These are phyloP conservation scores for Pseudocercospora eumusae DNA, from an alignment of 2,329 filamentous ascomycete genomes.

Conservation along the genomic window DNA sequence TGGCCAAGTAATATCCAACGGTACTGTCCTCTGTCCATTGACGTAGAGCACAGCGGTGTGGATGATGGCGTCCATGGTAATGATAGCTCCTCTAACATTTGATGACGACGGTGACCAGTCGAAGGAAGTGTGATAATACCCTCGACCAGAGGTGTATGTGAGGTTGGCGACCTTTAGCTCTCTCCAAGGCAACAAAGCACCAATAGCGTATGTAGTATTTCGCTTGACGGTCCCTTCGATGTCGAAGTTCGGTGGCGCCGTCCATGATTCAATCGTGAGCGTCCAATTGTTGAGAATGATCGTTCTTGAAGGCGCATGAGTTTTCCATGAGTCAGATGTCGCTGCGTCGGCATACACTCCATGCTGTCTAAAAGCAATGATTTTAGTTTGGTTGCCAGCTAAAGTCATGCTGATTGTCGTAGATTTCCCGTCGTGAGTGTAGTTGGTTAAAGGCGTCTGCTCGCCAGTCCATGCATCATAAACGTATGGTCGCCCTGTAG, in stretches of 20 bases:
- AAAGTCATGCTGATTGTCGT: conserved; percentile 43
- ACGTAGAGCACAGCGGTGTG: conserved; percentile 18
- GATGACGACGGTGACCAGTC: background rate
- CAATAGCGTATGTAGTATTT: conserved; percentile 13
- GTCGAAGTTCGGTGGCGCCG: conserved; percentile 7
- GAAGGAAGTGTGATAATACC: conserved; percentile 16
- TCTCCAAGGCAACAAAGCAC: conserved; percentile 12
- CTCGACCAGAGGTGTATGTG: conserved; percentile 10
- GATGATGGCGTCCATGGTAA: conserved; percentile 14
- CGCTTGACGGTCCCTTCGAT: conserved; percentile 16
- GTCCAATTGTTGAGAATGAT: conserved; percentile 14
- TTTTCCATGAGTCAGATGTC: background rate
- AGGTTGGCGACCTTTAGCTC: conserved; percentile 9
- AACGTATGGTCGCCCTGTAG: conserved; percentile 40
- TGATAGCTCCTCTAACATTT: background rate
- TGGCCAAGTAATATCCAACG: conserved; percentile 17
- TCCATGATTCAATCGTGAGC: conserved; percentile 18
- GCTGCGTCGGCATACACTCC: background rate
- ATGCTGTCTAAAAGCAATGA: conserved; percentile 42
- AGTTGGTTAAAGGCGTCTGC: conserved; percentile 37
- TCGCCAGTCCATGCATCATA: conserved; percentile 50
- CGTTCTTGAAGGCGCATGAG: conserved; percentile 20
- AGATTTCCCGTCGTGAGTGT: conserved; percentile 31
- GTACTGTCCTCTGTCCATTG: conserved; percentile 10
- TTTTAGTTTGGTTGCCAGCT: conserved; percentile 44